Evolutionary conservation across 139 green algal genomes (phyloP).

Genomic region (Chlamydomonas schloesseri): DNA sequence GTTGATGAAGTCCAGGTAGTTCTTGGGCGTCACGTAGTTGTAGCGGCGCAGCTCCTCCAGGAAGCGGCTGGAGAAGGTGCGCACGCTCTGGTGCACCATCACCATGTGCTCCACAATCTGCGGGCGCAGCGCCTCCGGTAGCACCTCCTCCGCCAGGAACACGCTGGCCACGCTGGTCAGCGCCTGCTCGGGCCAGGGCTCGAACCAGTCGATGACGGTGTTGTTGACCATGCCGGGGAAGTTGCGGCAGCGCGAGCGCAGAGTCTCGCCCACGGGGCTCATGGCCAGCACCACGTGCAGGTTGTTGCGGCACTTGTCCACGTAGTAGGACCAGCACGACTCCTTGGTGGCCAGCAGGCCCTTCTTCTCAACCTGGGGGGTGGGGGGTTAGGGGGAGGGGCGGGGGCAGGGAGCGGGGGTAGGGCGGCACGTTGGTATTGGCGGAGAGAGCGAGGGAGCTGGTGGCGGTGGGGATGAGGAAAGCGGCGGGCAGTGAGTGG

Average conservation of each 20-base stretch:
- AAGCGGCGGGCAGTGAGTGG: neutral
- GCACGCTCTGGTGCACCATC: constrained; percentile 84
- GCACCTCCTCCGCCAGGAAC: constrained; percentile 80
- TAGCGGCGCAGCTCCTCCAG: constrained; percentile 80
- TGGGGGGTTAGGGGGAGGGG: neutral
- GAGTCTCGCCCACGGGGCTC: constrained; percentile 82
- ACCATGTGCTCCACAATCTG: constrained; percentile 91
- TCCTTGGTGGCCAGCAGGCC: constrained; percentile 77
- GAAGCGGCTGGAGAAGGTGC: constrained; percentile 72
- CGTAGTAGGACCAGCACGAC: constrained; percentile 80
- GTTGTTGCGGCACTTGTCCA: constrained; percentile 83
- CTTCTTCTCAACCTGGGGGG: constrained; percentile 63
- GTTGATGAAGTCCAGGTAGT: constrained; percentile 94
- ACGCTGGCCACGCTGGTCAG: constrained; percentile 77
- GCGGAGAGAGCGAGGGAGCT: too few relatives aligned
- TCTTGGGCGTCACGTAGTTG: constrained; percentile 97
- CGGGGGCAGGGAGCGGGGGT: neutral
- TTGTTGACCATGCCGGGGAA: constrained; percentile 93
- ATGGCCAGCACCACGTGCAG: constrained; percentile 89
- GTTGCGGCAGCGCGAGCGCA: constrained; percentile 84
- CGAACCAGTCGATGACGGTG: constrained; percentile 94
- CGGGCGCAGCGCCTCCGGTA: constrained; percentile 64
- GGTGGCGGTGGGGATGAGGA: too few relatives aligned
- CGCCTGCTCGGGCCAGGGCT: constrained; percentile 88
- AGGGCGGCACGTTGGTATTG: neutral